Evolutionary conservation across 1,139 yeast species (phyloP).

Genomic region (Suhomyces coccinellae): DNA sequence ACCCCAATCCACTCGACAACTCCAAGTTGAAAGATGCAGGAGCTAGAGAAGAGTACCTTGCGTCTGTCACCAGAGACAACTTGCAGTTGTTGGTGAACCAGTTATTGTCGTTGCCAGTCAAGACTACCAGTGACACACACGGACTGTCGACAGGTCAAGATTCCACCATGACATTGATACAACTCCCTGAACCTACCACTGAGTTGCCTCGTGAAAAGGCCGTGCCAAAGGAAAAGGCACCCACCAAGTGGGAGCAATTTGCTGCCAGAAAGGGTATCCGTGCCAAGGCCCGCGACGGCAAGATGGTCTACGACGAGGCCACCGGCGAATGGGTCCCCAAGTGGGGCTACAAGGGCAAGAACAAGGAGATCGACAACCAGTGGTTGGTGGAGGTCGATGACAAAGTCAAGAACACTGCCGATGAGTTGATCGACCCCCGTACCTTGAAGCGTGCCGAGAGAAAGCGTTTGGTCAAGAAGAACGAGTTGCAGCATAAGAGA

Average conservation of each 20-base stretch:
- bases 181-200: conserved; percentile 82
- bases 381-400: conserved; percentile 97
- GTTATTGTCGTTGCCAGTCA: conserved; percentile 82
- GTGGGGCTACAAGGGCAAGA: conserved; percentile 97
- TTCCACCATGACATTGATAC: conserved; percentile 78
- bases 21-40: conserved; percentile 50
- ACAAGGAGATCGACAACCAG: conserved; percentile 82
- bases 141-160: conserved; percentile 62
- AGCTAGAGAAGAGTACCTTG: conserved; percentile 64
- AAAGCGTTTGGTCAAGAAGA: conserved; percentile 81
- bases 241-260: conserved; percentile 95
- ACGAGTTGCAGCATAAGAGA: conserved; percentile 82
- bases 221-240: conserved; percentile 86
- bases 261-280: conserved; percentile 95
- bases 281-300: conserved; percentile 87
- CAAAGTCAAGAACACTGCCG: conserved; percentile 59
- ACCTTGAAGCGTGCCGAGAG: conserved; percentile 77
- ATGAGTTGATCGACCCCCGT: conserved; percentile 86
- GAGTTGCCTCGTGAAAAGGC: conserved; percentile 93
- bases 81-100: conserved; percentile 90
- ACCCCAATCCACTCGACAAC: conserved; percentile 76
- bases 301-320: conserved; percentile 86
- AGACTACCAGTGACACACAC: conserved; percentile 75
- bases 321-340: conserved; percentile 95
- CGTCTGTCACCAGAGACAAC: conserved; percentile 82